Evolutionary conservation across 768 basidiomycete genomes (phyloP).

Genomic region (Amanita exitialis): DNA sequence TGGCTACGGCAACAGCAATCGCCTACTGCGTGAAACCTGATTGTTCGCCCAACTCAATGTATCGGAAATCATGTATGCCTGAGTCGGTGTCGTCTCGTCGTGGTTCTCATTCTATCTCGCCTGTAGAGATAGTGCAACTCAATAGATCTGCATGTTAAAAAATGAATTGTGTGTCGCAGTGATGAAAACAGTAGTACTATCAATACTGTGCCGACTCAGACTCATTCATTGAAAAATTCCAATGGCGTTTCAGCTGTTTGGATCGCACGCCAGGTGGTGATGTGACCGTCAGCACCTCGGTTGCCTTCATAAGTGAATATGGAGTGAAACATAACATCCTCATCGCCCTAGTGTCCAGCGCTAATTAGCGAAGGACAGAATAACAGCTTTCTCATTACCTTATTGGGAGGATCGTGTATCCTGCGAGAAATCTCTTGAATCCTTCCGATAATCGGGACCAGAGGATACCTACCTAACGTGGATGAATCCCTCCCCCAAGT

Average conservation of each 20-base stretch:
- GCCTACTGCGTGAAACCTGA: background rate
- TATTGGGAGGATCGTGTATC: slow-evolving; percentile 69
- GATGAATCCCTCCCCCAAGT: slow-evolving; percentile 52
- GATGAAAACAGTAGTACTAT: background rate
- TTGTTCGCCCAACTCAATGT: background rate
- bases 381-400: slow-evolving; percentile 28
- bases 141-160: background rate
- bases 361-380: background rate
- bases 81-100: background rate
- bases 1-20: background rate
- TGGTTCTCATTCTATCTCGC: background rate
- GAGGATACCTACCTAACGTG: slow-evolving; percentile 50
- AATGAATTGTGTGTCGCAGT: background rate
- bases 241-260: slow-evolving; percentile 49
- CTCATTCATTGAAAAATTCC: slow-evolving; percentile 63
- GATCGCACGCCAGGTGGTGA: slow-evolving; percentile 55
- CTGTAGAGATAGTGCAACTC: background rate
- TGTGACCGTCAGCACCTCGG: slow-evolving; percentile 33
- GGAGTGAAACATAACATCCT: slow-evolving; percentile 65
- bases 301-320: slow-evolving; percentile 54
- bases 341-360: slow-evolving; percentile 35
- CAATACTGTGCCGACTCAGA: background rate
- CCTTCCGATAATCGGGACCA: slow-evolving; percentile 5
- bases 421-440: slow-evolving; percentile 22
- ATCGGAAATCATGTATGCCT: background rate